These are phyloP conservation scores for Elsinoe batatas DNA, from an alignment of 2,329 filamentous ascomycete species.

Conservation along the genomic window DNA sequence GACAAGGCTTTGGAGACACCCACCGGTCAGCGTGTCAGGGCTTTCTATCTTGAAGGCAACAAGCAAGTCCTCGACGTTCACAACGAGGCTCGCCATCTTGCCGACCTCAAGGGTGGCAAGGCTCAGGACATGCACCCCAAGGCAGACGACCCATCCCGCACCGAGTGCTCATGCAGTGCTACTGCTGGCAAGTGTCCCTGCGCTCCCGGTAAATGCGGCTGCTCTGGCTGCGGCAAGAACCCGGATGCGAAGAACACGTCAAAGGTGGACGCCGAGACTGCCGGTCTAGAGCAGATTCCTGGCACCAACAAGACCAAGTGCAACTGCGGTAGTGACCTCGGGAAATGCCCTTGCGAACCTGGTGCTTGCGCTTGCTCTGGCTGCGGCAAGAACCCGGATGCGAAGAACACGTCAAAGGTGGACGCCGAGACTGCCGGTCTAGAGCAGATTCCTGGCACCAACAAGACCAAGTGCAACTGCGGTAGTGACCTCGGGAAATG, in stretches of 20 bases:
- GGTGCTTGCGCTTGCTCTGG: slow-evolving; percentile 36
- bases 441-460: slow-evolving; percentile 43
- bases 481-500: slow-evolving; percentile 35
- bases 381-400: slow-evolving; percentile 37
- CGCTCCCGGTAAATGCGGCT: slow-evolving; percentile 37
- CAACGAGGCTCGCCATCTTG: slow-evolving; percentile 76
- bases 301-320: slow-evolving; percentile 38
- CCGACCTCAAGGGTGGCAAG: slow-evolving; percentile 66
- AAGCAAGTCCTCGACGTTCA: slow-evolving; percentile 94
- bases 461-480: slow-evolving; percentile 43
- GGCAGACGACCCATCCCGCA: slow-evolving; percentile 32
- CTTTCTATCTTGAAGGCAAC: slow-evolving; percentile 76
- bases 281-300: slow-evolving; percentile 42
- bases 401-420: slow-evolving; percentile 16
- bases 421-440: slow-evolving; percentile 26
- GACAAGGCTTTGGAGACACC: slow-evolving; percentile 84
- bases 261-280: slow-evolving; percentile 20
- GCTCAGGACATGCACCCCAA: slow-evolving; percentile 43
- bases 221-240: slow-evolving; percentile 39
- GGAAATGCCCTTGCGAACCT: slow-evolving; percentile 38
- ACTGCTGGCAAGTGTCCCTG: slow-evolving; percentile 36
- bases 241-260: slow-evolving; percentile 24
- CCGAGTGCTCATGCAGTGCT: slow-evolving; percentile 37
- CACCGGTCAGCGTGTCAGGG: slow-evolving; percentile 75
- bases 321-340: slow-evolving; percentile 38